A percentile compares a stretch with the other conserved stretches of the same genome.
phyloP scores from a whole-genome alignment of 2,329 filamentous ascomycete species.

The Penicillium sp. region DNA sequence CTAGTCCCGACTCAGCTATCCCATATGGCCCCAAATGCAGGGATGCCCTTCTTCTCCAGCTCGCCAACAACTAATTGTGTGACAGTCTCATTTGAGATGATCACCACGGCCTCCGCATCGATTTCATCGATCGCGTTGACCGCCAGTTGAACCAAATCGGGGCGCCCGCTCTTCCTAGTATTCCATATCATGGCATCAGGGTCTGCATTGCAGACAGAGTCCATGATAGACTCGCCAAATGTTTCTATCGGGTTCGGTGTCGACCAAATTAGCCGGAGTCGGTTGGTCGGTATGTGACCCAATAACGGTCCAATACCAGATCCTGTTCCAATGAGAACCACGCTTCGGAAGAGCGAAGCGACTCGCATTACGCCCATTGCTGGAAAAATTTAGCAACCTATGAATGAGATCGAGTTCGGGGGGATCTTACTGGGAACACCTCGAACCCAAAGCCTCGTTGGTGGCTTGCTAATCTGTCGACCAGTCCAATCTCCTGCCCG shows the following conservation, averaged over 20 bases:
- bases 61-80: conserved; percentile 43
- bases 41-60: conserved; percentile 40
- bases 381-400: not conserved
- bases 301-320: conserved; percentile 44
- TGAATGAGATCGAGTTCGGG: not conserved
- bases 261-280: conserved; percentile 37
- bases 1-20: conserved; percentile 19
- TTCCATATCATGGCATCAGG: conserved; percentile 37
- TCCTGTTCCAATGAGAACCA: conserved; percentile 44
- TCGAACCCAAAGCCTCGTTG: conserved; percentile 20
- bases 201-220: conserved; percentile 36
- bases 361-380: conserved; percentile 39
- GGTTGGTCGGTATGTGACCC: conserved; percentile 30
- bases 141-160: conserved; percentile 33
- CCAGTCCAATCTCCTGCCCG: conserved; percentile 27
- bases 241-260: conserved; percentile 37
- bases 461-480: conserved; percentile 21
- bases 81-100: conserved; percentile 39
- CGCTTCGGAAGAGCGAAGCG: conserved; percentile 35
- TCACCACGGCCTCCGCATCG: conserved; percentile 40
- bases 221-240: conserved; percentile 35
- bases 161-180: conserved; percentile 34
- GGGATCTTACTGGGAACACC: conserved; percentile 17
- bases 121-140: conserved; percentile 29
- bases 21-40: conserved; percentile 41